Percentiles rank a stretch among this genome's conserved stretches.
Evolutionary conservation across 441 rosid genomes (phyloP).

Genomic region (Populus hybrid): DNA sequence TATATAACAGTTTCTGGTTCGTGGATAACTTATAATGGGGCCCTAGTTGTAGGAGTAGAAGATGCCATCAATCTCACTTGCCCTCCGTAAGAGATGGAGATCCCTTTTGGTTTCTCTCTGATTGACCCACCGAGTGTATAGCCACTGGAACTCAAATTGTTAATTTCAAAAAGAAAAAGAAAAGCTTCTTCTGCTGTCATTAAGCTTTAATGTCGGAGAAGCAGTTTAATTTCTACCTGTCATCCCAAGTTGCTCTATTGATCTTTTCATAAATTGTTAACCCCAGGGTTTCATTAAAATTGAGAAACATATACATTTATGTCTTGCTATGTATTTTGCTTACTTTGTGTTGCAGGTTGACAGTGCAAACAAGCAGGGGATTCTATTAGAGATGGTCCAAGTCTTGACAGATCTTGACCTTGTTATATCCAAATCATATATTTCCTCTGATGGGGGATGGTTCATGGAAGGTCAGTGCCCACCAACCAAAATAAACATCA

Average conservation of each 20-base stretch:
- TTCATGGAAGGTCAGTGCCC: conserved; percentile 82
- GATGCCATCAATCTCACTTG: background rate
- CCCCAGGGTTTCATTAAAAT: background rate
- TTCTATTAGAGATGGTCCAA: conserved; percentile 90
- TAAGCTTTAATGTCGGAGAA: too few species aligned
- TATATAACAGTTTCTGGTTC: background rate
- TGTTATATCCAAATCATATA: conserved; percentile 86
- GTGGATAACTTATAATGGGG: background rate
- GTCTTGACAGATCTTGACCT: conserved; percentile 94
- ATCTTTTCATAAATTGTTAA: background rate
- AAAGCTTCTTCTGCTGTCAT: background rate
- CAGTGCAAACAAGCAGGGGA: conserved; percentile 85
- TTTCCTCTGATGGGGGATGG: conserved; percentile 96
- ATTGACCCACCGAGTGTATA: conserved; percentile 12
- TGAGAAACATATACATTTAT: conserved; percentile 14
- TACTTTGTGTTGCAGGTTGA: conserved; percentile 54
- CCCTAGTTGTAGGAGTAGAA: background rate
- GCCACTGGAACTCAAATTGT: background rate
- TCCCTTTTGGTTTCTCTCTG: conserved; percentile 1
- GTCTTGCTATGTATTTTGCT: too few species aligned
- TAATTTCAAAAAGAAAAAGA: background rate
- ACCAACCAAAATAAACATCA: background rate
- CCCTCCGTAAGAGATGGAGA: background rate
- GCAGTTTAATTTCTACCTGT: too few species aligned
- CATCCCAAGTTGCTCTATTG: background rate